Percentiles rank a stretch among this genome's conserved stretches.
phyloP scores from a whole-genome alignment of 2,329 filamentous ascomycete genomes.

The Cladobotryum protrusum region DNA sequence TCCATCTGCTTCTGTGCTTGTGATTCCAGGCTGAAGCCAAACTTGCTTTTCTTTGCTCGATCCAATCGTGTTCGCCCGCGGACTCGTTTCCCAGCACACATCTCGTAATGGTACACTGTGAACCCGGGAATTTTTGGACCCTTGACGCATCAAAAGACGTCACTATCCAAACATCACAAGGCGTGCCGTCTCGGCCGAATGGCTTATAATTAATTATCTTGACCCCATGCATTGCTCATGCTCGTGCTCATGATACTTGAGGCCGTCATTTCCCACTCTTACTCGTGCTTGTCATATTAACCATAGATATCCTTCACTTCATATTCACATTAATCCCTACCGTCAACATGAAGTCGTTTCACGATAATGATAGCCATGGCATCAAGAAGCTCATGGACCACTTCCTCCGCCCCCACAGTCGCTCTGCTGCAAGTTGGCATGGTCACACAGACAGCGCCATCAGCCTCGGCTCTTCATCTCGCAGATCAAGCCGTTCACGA shows the following conservation, averaged over 20 bases:
- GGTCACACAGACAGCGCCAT: conserved; percentile 5
- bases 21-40: too few relatives aligned
- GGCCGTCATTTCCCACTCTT: neutral
- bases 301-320: neutral
- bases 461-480: neutral
- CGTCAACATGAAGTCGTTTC: neutral
- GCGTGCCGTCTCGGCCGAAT: too few relatives aligned
- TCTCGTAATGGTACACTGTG: neutral
- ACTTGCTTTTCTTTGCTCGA: neutral
- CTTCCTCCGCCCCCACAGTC: conserved; percentile 6
- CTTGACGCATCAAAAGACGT: neutral
- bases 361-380: conserved; percentile 6
- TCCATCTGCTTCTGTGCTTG: too few relatives aligned
- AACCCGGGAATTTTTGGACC: neutral
- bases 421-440: neutral
- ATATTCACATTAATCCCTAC: neutral
- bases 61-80: neutral
- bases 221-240: too few relatives aligned
- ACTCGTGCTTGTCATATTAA: neutral
- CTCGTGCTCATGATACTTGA: neutral
- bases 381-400: conserved; percentile 7
- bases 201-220: too few relatives aligned
- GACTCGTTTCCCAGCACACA: neutral
- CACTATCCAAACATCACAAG: neutral
- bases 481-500: neutral